phyloP scores from a whole-genome alignment of 495 filamentous ascomycete genomes.

The Chaetomidium leptoderma region DNA sequence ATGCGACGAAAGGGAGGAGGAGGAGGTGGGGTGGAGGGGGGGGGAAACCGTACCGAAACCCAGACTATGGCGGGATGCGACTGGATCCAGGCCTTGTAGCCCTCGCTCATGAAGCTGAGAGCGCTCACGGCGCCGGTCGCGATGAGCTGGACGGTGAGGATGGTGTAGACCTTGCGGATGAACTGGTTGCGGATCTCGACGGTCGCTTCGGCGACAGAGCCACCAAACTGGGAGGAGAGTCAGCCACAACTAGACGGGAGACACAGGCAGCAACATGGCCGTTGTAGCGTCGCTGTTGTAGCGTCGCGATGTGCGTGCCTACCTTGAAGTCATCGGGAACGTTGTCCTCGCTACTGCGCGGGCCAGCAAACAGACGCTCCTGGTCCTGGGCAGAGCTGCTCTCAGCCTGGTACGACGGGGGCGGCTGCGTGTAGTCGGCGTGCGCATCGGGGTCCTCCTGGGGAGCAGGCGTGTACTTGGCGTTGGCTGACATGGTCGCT shows the following conservation, averaged over 20 bases:
- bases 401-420: constrained; percentile 67
- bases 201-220: constrained; percentile 85
- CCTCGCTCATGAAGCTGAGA: constrained; percentile 73
- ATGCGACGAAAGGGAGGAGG: neutral
- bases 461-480: constrained; percentile 66
- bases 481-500: constrained; percentile 57
- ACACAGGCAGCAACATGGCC: neutral
- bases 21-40: neutral
- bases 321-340: constrained; percentile 98
- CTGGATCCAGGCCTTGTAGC: constrained; percentile 87
- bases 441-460: constrained; percentile 78
- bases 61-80: constrained; percentile 78
- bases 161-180: constrained; percentile 71
- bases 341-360: constrained; percentile 79
- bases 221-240: constrained; percentile 66
- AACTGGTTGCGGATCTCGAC: constrained; percentile 97
- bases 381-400: constrained; percentile 36
- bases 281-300: neutral
- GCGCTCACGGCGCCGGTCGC: constrained; percentile 76
- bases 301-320: constrained; percentile 15
- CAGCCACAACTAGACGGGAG: constrained; percentile 3
- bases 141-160: constrained; percentile 75
- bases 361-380: constrained; percentile 42
- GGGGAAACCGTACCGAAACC: constrained; percentile 51
- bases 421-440: constrained; percentile 69